Percentiles rank a stretch among this genome's conserved stretches.
Evolutionary conservation across 2,329 filamentous ascomycete species (phyloP).

Genomic region (Fusarium sulawesiense): DNA sequence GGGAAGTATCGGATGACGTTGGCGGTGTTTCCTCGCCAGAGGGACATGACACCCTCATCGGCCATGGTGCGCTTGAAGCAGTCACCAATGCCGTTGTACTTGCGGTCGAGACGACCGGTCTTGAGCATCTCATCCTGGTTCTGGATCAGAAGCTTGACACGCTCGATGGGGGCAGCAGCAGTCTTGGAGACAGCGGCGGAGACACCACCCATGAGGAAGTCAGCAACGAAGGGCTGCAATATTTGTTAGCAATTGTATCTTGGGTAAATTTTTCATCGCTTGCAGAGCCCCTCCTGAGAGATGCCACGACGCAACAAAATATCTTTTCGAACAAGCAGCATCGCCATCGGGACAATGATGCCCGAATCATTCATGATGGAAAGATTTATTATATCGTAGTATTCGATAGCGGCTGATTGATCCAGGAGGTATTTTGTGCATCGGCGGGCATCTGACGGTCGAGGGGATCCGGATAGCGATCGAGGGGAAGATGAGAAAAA

Average conservation of each 20-base stretch:
- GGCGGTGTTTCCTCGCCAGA: slow-evolving; percentile 99
- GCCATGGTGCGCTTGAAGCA: slow-evolving; percentile 94
- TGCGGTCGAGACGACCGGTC: slow-evolving; percentile 96
- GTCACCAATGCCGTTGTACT: slow-evolving; percentile 92
- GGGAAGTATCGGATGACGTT: slow-evolving; percentile 99
- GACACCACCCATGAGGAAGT: slow-evolving; percentile 99
- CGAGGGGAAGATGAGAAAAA: slow-evolving; percentile 40
- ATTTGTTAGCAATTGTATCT: slow-evolving; percentile 39
- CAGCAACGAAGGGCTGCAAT: slow-evolving; percentile 87
- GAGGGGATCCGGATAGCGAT: slow-evolving; percentile 10
- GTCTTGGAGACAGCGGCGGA: slow-evolving; percentile 99
- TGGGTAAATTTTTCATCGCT: neutral
- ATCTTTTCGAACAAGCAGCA: neutral
- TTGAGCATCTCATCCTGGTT: slow-evolving; percentile 99
- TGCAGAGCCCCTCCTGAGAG: neutral
- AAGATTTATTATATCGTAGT: slow-evolving; percentile 30
- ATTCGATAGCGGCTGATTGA: slow-evolving; percentile 11
- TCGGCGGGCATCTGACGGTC: slow-evolving; percentile 47
- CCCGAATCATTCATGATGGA: neutral
- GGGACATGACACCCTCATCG: slow-evolving; percentile 91
- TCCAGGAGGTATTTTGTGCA: slow-evolving; percentile 37
- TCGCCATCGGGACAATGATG: neutral
- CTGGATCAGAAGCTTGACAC: slow-evolving; percentile 99
- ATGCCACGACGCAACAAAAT: slow-evolving; percentile 13
- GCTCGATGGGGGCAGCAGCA: slow-evolving; percentile 99